These are phyloP conservation scores for Neurospora sp. DNA, from an alignment of 495 filamentous ascomycete species.

Conservation along the genomic window DNA sequence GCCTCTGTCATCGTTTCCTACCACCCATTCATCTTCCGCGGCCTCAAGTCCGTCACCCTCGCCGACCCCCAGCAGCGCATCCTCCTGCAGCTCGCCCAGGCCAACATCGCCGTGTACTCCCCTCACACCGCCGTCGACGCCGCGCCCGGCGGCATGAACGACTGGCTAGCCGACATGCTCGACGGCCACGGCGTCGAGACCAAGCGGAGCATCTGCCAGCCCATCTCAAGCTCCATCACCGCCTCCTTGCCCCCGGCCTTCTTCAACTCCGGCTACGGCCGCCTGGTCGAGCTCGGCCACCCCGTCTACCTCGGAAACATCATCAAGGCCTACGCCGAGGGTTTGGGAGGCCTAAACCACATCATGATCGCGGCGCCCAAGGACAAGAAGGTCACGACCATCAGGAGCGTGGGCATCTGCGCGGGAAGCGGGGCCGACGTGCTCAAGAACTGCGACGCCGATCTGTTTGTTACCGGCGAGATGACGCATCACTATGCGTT, in stretches of 20 bases:
- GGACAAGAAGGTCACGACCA: constrained; percentile 3
- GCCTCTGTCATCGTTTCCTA: constrained; percentile 81
- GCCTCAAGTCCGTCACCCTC: constrained; percentile 77
- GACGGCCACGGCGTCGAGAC: constrained; percentile 14
- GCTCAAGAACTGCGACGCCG: constrained; percentile 56
- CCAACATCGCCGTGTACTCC: constrained; percentile 90
- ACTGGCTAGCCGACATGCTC: constrained; percentile 91
- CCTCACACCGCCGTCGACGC: constrained; percentile 94
- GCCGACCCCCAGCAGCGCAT: constrained; percentile 77
- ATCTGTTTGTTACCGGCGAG: constrained; percentile 85
- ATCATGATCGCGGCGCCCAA: constrained; percentile 33
- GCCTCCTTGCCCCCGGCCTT: constrained; percentile 37
- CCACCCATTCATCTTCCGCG: constrained; percentile 92
- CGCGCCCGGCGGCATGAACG: constrained; percentile 73
- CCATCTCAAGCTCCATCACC: constrained; percentile 23
- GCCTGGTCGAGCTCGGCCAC: constrained; percentile 52
- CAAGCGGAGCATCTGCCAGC: constrained; percentile 26
- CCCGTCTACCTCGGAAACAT: constrained; percentile 50
- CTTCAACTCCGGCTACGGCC: constrained; percentile 66
- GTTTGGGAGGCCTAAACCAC: constrained; percentile 26
- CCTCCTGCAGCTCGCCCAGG: constrained; percentile 70
- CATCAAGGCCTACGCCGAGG: constrained; percentile 38
- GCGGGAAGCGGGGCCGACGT: constrained; percentile 74
- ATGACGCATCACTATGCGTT: constrained; percentile 88
- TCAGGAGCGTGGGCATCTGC: constrained; percentile 50